A percentile compares a stretch with the other conserved stretches of the same genome.
These are phyloP conservation scores for Colletotrichum cordylinicola DNA, from an alignment of 2,329 filamentous ascomycete species.

Conservation along the genomic window DNA sequence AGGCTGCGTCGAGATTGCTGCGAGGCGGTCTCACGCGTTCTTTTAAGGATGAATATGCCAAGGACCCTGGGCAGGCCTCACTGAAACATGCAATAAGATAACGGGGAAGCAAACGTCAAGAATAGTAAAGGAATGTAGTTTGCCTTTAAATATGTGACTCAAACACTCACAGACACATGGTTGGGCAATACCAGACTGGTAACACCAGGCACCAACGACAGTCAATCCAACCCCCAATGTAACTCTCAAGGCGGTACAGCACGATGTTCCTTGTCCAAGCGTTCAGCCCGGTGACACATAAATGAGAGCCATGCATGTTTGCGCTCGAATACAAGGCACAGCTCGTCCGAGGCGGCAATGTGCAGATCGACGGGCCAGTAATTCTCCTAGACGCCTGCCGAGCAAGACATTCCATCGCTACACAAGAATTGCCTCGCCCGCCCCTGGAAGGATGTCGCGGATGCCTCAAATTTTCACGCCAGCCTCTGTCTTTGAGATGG, in stretches of 20 bases:
- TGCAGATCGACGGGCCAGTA: background rate
- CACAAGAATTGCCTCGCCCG: background rate
- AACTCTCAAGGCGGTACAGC: background rate
- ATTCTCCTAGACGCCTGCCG: background rate
- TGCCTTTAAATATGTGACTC: background rate
- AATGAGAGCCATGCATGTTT: conserved; percentile 1
- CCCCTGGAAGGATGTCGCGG: background rate
- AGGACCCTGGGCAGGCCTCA: background rate
- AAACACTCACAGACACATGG: background rate
- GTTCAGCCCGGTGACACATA: background rate
- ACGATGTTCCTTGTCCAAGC: background rate
- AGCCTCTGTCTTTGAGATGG: background rate
- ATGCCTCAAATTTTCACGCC: background rate
- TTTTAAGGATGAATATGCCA: background rate
- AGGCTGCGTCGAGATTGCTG: background rate
- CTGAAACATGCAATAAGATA: background rate
- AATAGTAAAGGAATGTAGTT: background rate
- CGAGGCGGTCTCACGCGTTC: background rate
- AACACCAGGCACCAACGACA: background rate
- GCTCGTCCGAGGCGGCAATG: background rate
- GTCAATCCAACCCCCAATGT: background rate
- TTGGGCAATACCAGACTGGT: background rate
- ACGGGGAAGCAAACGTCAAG: background rate
- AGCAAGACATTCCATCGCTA: background rate
- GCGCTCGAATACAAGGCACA: background rate